Evolutionary conservation across 108 stramenopile genomes (phyloP), one percentile per base, ranked within the genome.

Genomic region (Epipyxis sp.): DNA sequence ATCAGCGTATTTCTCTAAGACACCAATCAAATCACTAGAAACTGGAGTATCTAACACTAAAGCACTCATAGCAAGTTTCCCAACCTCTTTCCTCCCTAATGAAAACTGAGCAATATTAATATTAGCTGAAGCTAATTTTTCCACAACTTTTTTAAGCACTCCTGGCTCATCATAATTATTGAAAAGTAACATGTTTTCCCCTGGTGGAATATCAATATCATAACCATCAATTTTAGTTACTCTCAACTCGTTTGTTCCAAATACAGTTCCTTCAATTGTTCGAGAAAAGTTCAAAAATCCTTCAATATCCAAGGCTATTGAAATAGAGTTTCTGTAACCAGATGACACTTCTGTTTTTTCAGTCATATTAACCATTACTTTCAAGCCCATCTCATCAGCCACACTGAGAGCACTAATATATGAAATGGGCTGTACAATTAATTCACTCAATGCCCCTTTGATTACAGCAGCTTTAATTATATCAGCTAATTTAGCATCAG

Each of bases 71-170:
- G 86, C 86, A 50, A 61, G 50, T 44, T 83, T 83, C 1, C 81
- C 85, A 39, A 58, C 46, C 45, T 20, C 69, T 42, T 80, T 59
- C 1, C 87, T 81, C 13, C 87, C 85, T 27, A 87, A 81, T 34
- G 83, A 77, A 44, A 87, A 87, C 42, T 84, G 62, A 10, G 87
- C 85, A 58, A 87, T 87, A 82, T 87, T 87, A 69, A 87, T 78
- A 46, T 84, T 79, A 1, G 72, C 77, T 29, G 76, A 32, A 41
- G 54, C 76, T 2, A 87, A 50, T 43, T 78, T 41, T 2, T 57
- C 46, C 42, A 79, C 79, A 44, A 87, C 78, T 30, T 67, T 10
- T 1, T 80, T 58, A 41, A 88, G 84, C 78, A 86, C 84, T 2
- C 86, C 87, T 13, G 86, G 81, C 27, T 81, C 39, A 84, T 88